Evolutionary conservation across 306 rosid species (phyloP), one percentile per base, ranked within the genome.

Genomic region (Vigna hirtella): DNA sequence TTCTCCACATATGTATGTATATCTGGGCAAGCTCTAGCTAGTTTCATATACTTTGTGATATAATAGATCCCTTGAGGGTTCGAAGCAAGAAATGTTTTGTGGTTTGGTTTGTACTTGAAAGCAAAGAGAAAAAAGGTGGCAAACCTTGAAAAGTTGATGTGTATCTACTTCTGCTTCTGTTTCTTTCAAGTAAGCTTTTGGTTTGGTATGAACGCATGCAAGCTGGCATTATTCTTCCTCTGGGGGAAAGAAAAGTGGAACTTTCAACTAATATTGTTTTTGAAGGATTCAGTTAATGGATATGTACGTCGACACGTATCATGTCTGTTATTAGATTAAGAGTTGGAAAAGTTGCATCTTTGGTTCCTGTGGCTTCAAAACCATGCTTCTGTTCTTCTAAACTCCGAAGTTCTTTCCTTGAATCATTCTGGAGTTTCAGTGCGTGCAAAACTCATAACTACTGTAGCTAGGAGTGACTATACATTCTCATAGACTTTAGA

Each of bases 391-490:
- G 12, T 38, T 62, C 30, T 69, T 83, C 72, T 58, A 40, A 74
- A 74, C 66, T 57, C 17, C 16, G 72, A 38, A 45, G 1, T 57
- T 22, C 5, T 14, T 65, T 66, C 52, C 24, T 3, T 47, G 79
- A 56, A 45, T 45, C 50, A 65, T 42, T 70, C 36, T 43, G 26
- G 20, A 38, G 32, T 22, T 77, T 17, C 51, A 66, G 64, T 55
- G 80, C 62, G 52, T 82, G 81, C 61, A 40, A 53, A 57, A 57
- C 9, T 34, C n/a, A 63, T 40, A 17, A 52, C 12, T 18, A 74
- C 82, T 55, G 74, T 83, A 65, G 80, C 24, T 66, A 76, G 40
- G 80, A 81, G 78, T 83, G 86, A 87, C 88, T 55, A 63, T 78
- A 58, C 83, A 49, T 66, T 81, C 80, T 68, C 80, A 72, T 47